Conservation (phyloP, 371 early-diverging fungal genomes). For the Capillidium rhysosporum region DNA sequence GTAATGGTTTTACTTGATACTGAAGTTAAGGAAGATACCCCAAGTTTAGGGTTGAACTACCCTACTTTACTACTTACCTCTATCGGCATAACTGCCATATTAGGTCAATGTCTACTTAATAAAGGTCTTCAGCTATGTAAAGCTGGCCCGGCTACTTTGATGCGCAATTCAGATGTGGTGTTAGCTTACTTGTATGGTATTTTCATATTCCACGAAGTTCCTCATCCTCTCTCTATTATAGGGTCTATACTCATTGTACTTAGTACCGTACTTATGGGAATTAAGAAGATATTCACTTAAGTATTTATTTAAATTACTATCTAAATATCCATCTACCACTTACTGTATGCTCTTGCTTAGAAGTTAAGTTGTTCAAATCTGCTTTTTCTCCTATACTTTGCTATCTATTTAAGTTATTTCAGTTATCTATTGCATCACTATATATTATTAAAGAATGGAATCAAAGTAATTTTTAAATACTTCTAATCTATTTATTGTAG, state of each 20-base stretch:
- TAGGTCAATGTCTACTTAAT: slow-evolving; percentile 56
- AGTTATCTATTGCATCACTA: too few relatives aligned
- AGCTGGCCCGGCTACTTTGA: slow-evolving; percentile 51
- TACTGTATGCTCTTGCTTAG: too few relatives aligned
- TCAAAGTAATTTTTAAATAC: too few relatives aligned
- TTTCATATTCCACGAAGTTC: slow-evolving; percentile 38
- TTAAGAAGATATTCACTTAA: slow-evolving; percentile 40
- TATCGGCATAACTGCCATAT: slow-evolving; percentile 23
- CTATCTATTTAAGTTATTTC: too few relatives aligned
- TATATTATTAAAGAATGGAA: too few relatives aligned
- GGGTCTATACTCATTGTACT: slow-evolving; percentile 45
- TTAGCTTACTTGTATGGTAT: slow-evolving; percentile 59
- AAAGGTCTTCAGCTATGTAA: slow-evolving; percentile 53
- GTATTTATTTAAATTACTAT: too few relatives aligned
- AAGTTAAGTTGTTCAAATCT: too few relatives aligned
- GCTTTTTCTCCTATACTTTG: too few relatives aligned
- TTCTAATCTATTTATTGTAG: too few relatives aligned
- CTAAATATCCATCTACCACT: too few relatives aligned
- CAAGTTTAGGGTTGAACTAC: not conserved
- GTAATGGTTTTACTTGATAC: slow-evolving; percentile 9
- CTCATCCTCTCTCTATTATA: slow-evolving; percentile 24
- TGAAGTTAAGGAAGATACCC: slow-evolving; percentile 1
- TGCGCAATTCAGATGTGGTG: slow-evolving; percentile 65
- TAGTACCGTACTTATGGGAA: slow-evolving; percentile 39
- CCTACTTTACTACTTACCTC: not conserved